phyloP scores from a whole-genome alignment of 352 stramenopile species.

The Phytopythium helicoides region DNA sequence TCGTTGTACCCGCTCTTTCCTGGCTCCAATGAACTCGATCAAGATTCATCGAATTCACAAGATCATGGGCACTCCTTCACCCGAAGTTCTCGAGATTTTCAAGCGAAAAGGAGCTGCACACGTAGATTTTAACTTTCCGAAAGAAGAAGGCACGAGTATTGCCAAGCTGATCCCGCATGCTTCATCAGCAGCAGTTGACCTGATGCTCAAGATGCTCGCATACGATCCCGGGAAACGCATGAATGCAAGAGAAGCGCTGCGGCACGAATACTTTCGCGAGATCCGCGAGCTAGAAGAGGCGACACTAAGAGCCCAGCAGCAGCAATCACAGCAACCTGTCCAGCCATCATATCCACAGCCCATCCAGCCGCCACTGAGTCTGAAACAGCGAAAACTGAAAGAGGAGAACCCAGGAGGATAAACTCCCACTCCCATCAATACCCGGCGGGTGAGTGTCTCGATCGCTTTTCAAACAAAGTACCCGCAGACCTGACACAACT shows the following conservation, averaged over 20 bases:
- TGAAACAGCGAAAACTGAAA: constrained; percentile 49
- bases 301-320: constrained; percentile 30
- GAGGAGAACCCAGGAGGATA: constrained; percentile 49
- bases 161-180: constrained; percentile 89
- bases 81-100: constrained; percentile 88
- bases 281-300: constrained; percentile 80
- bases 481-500: not conserved
- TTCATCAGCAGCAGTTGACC: constrained; percentile 81
- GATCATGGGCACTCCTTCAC: constrained; percentile 89
- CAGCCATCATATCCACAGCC: constrained; percentile 22
- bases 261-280: constrained; percentile 90
- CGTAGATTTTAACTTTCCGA: constrained; percentile 92
- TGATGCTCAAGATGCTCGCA: constrained; percentile 86
- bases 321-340: constrained; percentile 26
- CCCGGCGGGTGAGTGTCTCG: constrained; percentile 29
- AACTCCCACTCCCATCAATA: constrained; percentile 51
- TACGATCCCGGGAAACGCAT: constrained; percentile 90
- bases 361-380: constrained; percentile 15
- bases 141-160: constrained; percentile 82
- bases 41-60: constrained; percentile 96
- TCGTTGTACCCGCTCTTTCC: constrained; percentile 94
- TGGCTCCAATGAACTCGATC: constrained; percentile 93
- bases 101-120: constrained; percentile 89
- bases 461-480: not conserved
- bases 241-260: constrained; percentile 86